Conservation (phyloP, 768 basidiomycete genomes). For the Suillus ampliporus region DNA sequence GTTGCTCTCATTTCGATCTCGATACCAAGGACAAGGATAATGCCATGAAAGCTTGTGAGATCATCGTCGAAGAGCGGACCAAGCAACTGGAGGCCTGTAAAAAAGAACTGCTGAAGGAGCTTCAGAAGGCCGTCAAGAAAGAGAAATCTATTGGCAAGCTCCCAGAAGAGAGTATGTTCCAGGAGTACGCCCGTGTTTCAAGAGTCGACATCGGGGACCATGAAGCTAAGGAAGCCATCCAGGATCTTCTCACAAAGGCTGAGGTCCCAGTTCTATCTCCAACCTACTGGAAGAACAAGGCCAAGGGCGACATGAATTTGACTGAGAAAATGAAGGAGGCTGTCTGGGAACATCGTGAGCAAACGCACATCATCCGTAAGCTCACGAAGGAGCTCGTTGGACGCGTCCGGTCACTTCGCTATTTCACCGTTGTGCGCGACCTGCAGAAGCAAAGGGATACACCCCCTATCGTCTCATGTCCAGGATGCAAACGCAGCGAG, state of each 20-base stretch:
- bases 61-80: conserved; percentile 84
- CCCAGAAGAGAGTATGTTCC: conserved; percentile 78
- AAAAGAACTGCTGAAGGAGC: conserved; percentile 66
- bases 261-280: conserved; percentile 46
- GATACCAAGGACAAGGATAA: conserved; percentile 72
- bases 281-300: conserved; percentile 43
- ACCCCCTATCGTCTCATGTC: conserved; percentile 65
- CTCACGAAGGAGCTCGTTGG: conserved; percentile 89
- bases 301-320: conserved; percentile 60
- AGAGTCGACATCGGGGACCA: conserved; percentile 77
- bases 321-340: conserved; percentile 62
- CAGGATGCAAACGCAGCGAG: conserved; percentile 58
- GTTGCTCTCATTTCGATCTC: conserved; percentile 93
- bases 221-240: conserved; percentile 70
- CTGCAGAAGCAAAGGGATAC: conserved; percentile 76
- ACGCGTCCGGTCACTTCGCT: conserved; percentile 87
- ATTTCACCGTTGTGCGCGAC: conserved; percentile 90
- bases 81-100: conserved; percentile 83
- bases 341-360: conserved; percentile 84
- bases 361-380: conserved; percentile 84
- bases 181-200: conserved; percentile 73
- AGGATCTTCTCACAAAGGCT: conserved; percentile 64
- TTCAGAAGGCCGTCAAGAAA: conserved; percentile 68
- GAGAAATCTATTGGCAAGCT: conserved; percentile 71
- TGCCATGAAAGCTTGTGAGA: conserved; percentile 91